Conservation (phyloP, 768 basidiomycete species). For the Naganishia randhawae region DNA sequence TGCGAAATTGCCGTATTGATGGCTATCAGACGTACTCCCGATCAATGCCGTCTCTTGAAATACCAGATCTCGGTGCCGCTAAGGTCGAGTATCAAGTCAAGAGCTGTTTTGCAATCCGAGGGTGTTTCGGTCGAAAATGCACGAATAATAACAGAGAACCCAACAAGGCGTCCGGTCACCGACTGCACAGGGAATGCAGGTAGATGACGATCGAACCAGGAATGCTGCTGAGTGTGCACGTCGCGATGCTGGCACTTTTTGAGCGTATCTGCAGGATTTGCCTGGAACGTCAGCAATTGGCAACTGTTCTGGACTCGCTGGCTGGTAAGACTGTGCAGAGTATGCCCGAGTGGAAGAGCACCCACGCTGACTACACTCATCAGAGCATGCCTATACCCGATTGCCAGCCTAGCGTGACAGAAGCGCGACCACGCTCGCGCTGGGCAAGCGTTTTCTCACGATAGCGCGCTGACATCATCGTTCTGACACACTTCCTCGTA, state of each 20-base stretch:
- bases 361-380: neutral
- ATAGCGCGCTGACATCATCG: neutral
- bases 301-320: neutral
- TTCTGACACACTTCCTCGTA: neutral
- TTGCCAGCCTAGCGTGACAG: neutral
- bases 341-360: neutral
- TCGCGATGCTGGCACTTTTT: neutral
- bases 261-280: neutral
- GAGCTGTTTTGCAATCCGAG: neutral
- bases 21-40: neutral
- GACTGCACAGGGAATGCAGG: neutral
- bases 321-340: neutral
- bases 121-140: neutral
- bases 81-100: neutral
- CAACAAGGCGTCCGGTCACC: neutral
- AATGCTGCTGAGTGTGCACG: neutral
- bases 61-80: neutral
- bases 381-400: neutral
- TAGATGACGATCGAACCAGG: constrained; percentile 2
- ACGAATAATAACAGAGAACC: neutral
- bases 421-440: neutral
- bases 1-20: neutral
- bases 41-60: neutral
- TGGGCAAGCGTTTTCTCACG: neutral
- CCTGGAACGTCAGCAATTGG: neutral